phyloP scores from a whole-genome alignment of 345 rosid species.

The Pelargonium nanum region DNA sequence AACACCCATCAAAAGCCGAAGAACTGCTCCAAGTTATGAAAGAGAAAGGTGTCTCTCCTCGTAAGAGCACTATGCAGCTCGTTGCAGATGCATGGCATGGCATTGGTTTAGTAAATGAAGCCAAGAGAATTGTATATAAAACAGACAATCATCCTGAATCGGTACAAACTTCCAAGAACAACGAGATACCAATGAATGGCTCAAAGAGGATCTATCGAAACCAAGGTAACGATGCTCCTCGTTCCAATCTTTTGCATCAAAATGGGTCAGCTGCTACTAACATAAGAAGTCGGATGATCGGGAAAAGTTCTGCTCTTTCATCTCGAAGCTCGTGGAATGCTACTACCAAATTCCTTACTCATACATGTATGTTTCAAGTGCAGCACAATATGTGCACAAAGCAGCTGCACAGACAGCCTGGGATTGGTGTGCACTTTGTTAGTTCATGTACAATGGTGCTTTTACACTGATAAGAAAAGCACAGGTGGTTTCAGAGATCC shows the following conservation, averaged over 20 bases:
- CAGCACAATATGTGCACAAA: slow-evolving; percentile 32
- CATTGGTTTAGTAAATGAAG: slow-evolving; percentile 52
- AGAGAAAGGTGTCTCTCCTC: slow-evolving; percentile 41
- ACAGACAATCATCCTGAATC: slow-evolving; percentile 12
- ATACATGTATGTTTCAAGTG: slow-evolving; percentile 14
- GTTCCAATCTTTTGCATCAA: slow-evolving; percentile 16
- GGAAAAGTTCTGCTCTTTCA: slow-evolving; percentile 13
- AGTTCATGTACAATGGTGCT: slow-evolving; percentile 16
- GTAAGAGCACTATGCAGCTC: slow-evolving; percentile 53
- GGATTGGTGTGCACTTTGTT: slow-evolving; percentile 13
- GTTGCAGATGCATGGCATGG: slow-evolving; percentile 71
- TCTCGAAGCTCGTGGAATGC: slow-evolving; percentile 13
- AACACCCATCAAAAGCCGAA: slow-evolving; percentile 78
- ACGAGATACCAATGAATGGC: slow-evolving; percentile 18
- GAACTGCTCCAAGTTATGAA: slow-evolving; percentile 58
- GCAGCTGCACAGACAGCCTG: slow-evolving; percentile 21
- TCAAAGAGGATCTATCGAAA: slow-evolving; percentile 21
- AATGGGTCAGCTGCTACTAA: slow-evolving; percentile 20
- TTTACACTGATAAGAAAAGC: slow-evolving; percentile 10
- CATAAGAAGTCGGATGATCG: slow-evolving; percentile 24
- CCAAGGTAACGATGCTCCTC: slow-evolving; percentile 20
- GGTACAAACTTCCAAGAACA: slow-evolving; percentile 16
- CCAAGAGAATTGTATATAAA: slow-evolving; percentile 32
- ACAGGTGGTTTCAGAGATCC: slow-evolving; percentile 1
- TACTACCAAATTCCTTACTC: slow-evolving; percentile 16